These are phyloP conservation scores for Globisporangium radiosum DNA, from an alignment of 352 stramenopile species.

Conservation along the genomic window DNA sequence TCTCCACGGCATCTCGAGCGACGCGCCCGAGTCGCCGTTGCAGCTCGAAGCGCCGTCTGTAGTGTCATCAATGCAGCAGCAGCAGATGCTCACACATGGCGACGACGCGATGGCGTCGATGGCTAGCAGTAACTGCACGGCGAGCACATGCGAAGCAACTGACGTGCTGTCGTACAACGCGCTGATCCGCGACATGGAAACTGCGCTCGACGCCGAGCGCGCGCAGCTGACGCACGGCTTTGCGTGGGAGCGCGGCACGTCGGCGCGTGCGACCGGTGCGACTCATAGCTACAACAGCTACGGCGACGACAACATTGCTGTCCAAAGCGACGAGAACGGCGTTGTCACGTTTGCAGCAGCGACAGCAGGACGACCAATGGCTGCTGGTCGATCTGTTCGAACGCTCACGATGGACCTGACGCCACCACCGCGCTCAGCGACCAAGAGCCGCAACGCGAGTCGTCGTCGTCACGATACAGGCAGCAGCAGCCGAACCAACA, in stretches of 20 bases:
- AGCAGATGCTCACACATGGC: too few relatives aligned
- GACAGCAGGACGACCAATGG: too few relatives aligned
- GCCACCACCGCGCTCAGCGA: slow-evolving; percentile 4
- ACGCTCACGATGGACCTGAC: not conserved
- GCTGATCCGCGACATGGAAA: slow-evolving; percentile 60
- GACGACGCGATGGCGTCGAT: slow-evolving; percentile 16
- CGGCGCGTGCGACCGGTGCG: not conserved
- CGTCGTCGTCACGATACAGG: not conserved
- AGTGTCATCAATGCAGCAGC: too few relatives aligned
- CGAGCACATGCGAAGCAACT: slow-evolving; percentile 41
- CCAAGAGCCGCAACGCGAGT: slow-evolving; percentile 3
- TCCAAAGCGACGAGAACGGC: too few relatives aligned
- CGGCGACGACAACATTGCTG: too few relatives aligned
- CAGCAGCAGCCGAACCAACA: not conserved
- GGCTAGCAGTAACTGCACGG: slow-evolving; percentile 23
- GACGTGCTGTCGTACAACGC: slow-evolving; percentile 60
- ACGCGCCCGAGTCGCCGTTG: slow-evolving; percentile 14
- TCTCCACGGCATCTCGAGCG: slow-evolving; percentile 41
- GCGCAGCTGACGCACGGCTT: not conserved
- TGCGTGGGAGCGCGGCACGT: not conserved
- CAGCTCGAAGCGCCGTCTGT: slow-evolving; percentile 2
- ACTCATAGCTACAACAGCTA: too few relatives aligned
- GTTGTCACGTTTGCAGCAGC: too few relatives aligned
- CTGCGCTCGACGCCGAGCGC: slow-evolving; percentile 4
- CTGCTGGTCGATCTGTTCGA: too few relatives aligned